Evolutionary conservation across 169 alveolate species (phyloP).

Genomic region (Plasmodium vivax): DNA sequence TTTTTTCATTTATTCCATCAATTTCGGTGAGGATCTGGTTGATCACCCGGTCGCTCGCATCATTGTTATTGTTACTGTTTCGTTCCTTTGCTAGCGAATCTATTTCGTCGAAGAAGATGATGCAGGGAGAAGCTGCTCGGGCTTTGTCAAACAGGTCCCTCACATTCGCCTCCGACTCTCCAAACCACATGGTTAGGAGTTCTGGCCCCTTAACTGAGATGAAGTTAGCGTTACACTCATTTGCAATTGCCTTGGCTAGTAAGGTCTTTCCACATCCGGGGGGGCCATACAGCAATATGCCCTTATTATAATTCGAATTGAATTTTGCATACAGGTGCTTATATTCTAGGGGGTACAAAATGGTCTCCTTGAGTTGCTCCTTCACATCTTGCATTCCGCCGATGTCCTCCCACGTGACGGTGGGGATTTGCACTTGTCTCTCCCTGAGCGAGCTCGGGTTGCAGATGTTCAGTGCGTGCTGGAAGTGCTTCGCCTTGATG

Average conservation of each 20-base stretch:
- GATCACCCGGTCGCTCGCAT: constrained; percentile 95
- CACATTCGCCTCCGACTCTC: constrained; percentile 87
- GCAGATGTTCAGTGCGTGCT: constrained; percentile 89
- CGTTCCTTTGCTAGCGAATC: constrained; percentile 96
- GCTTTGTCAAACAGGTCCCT: constrained; percentile 87
- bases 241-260: constrained; percentile 93
- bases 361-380: constrained; percentile 87
- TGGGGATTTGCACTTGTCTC: constrained; percentile 94
- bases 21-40: constrained; percentile 95
- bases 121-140: constrained; percentile 92
- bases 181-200: constrained; percentile 87
- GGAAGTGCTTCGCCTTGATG: constrained; percentile 86
- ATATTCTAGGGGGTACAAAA: constrained; percentile 87
- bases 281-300: constrained; percentile 93
- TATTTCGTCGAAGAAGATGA: constrained; percentile 97
- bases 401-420: constrained; percentile 94
- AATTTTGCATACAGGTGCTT: constrained; percentile 85
- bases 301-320: constrained; percentile 86
- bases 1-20: constrained; percentile 94
- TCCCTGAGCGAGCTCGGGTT: constrained; percentile 94
- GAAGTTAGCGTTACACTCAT: constrained; percentile 91
- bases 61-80: constrained; percentile 91
- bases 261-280: constrained; percentile 97
- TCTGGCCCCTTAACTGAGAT: constrained; percentile 90
- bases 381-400: constrained; percentile 93